Evolutionary conservation across 371 early-diverging fungal genomes (phyloP), one percentile per base, ranked within the genome.

Genomic region (Mucor irregularis): DNA sequence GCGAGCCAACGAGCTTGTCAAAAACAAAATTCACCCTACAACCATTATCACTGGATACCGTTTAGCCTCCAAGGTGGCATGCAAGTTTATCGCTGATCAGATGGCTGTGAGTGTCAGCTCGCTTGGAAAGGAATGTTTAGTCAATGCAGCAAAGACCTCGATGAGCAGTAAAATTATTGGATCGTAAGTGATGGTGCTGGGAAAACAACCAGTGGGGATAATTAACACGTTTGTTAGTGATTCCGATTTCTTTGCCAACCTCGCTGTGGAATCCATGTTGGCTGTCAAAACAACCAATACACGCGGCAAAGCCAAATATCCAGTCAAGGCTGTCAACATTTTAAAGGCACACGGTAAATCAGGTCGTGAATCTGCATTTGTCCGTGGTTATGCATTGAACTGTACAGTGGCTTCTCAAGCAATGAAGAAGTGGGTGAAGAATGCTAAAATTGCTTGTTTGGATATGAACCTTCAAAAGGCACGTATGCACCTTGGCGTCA

Each of bases 391-490:
- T 75, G 99, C 99, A 2, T 80, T 99, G 51, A 99, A 99, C 86
- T 98, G 98, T 74, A 95, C 97, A n/a, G 93, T 97, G 19, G 94
- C 98, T 16, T 90, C 96, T 33, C 97, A 98, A 81, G 96, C 94
- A 37, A 94, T 98, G 90, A 90, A 89, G 69, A 95, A 89, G 49
- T 84, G 81, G 49, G 81, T 99, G 53, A 77, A 76, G 31, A 89
- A 86, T 56, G 96, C 99, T 38, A 95, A 95, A 83, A 97, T 99
- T 73, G 94, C 99, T 14, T 97, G 96, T 72, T 74, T 99, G 49
- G 99, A 99, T 76, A 98, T 99, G 84, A 96, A 99, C 84, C 84
- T 99, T 43, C 94, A 96, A 76, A 99, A 97, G 84, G 92, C 95
- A 19, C 90, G 98, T 63, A 93, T 99, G 95, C 94, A 95, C 69